A percentile compares a stretch with the other conserved stretches of the same genome.
These are phyloP conservation scores for Komagataella pastoris DNA, from an alignment of 805 yeast species.

Conservation along the genomic window DNA sequence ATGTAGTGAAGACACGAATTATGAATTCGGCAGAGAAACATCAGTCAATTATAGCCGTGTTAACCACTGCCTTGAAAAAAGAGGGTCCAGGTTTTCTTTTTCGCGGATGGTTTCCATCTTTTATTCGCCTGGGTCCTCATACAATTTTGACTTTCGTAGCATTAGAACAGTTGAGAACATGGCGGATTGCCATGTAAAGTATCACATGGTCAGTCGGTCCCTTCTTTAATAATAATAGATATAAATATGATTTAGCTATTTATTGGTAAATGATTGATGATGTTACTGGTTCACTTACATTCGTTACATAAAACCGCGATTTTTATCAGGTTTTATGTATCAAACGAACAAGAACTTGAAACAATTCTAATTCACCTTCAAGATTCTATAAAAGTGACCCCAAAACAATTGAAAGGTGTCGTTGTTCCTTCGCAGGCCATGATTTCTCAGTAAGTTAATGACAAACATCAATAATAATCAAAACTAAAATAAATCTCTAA, in stretches of 20 bases:
- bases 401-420: not conserved
- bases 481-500: not conserved
- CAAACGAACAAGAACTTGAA: not conserved
- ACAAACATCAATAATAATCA: not conserved
- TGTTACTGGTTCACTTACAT: constrained; percentile 2
- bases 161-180: constrained; percentile 46
- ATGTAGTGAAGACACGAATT: constrained; percentile 77
- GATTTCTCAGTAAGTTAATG: not conserved
- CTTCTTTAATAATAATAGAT: constrained; percentile 1
- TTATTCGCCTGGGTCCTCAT: constrained; percentile 76
- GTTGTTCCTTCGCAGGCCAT: not conserved
- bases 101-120: constrained; percentile 86
- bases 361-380: not conserved
- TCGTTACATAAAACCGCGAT: not conserved
- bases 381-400: not conserved
- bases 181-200: constrained; percentile 1
- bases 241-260: not conserved
- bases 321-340: no score
- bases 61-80: constrained; percentile 37
- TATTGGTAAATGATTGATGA: constrained; percentile 2
- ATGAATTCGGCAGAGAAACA: constrained; percentile 51
- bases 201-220: constrained; percentile 1
- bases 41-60: constrained; percentile 34
- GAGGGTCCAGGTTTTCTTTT: constrained; percentile 79
- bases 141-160: constrained; percentile 59